Evolutionary conservation across 345 rosid species (phyloP), one percentile per base, ranked within the genome.

Genomic region (Eucalyptus cloeziana): DNA sequence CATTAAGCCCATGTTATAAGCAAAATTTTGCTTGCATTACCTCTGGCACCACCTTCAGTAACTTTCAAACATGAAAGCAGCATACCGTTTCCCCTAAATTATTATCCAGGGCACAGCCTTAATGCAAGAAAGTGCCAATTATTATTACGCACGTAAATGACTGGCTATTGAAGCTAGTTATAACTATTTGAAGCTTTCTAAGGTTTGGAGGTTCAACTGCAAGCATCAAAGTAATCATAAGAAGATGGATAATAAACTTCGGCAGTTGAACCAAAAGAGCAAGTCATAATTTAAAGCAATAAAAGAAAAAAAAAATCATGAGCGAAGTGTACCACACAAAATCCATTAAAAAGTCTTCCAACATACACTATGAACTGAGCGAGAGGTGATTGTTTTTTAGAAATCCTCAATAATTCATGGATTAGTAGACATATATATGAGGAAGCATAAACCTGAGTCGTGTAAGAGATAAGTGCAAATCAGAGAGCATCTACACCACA

Each of bases 41-140:
- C 22, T 99, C 95, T 96, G 5, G 98, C 99, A 4, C 98, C 99
- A 45, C 97, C 96, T 87, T 92, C 92, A 50, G 98, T 99, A 44
- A 98, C 98, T 92, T 95, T 93, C 40, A 93, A 89, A 91, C 95
- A 97, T 97, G 80, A 5, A 27, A 58, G 16, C 10, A 86, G 40
- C 43, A 79, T 92, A 50, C 1, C 33, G 96, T 98, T 90, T 94
- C 93, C 25, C 86, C 90, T 45, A 95, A 88, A 94, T 93, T 93
- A 67, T 89, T 71, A 67, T 92, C 92, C 86, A 91, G 92, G 37
- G 94, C 96, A 33, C 92, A 89, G 37, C 96, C 96, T 87, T 92
- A 95, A 85, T 95, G 96, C 37, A 96, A 88, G 91, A 95, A 88
- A 97, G 97, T 6, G 96, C 98, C 21, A 96, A 91, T 90, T 96